A percentile compares a stretch with the other conserved stretches of the same genome.
Conservation (phyloP, 2,329 filamentous ascomycete genomes). For the Pestalotiopsis sp. region DNA sequence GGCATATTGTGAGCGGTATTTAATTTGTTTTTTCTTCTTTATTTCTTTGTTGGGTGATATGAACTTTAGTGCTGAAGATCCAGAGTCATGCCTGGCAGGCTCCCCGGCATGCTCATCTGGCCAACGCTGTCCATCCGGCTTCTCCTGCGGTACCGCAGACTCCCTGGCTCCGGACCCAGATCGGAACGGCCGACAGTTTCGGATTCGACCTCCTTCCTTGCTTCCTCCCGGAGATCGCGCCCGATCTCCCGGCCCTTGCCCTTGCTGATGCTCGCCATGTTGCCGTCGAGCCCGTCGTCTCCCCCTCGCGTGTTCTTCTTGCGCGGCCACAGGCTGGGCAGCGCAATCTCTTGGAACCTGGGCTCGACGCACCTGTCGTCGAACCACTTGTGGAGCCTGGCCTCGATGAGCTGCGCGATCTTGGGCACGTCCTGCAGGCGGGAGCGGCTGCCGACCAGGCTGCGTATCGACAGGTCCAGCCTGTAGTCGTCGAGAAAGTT, state of each 20-base stretch:
- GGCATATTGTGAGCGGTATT: neutral
- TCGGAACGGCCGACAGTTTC: slow-evolving; percentile 36
- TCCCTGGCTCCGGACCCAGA: slow-evolving; percentile 31
- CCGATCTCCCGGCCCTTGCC: slow-evolving; percentile 54
- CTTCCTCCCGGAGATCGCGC: slow-evolving; percentile 52
- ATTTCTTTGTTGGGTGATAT: neutral
- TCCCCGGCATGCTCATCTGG: slow-evolving; percentile 47
- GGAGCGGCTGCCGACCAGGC: slow-evolving; percentile 76
- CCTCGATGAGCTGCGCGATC: slow-evolving; percentile 81
- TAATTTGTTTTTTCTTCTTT: neutral
- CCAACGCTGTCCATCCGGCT: slow-evolving; percentile 32
- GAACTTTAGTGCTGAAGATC: slow-evolving; percentile 54
- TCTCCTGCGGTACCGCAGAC: slow-evolving; percentile 39
- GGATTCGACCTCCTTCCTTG: slow-evolving; percentile 45
- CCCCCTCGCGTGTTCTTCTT: slow-evolving; percentile 81
- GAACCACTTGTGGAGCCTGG: slow-evolving; percentile 81
- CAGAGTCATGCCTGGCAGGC: slow-evolving; percentile 49
- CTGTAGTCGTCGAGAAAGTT: slow-evolving; percentile 90
- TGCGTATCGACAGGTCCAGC: slow-evolving; percentile 78
- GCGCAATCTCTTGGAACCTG: slow-evolving; percentile 80
- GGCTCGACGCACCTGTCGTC: slow-evolving; percentile 85
- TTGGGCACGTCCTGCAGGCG: slow-evolving; percentile 84
- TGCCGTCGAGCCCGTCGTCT: slow-evolving; percentile 54
- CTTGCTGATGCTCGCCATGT: slow-evolving; percentile 46
- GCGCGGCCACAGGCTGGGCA: slow-evolving; percentile 80